Evolutionary conservation across 441 rosid species (phyloP), one percentile per base, ranked within the genome.

Genomic region (Gossypium armourianum): DNA sequence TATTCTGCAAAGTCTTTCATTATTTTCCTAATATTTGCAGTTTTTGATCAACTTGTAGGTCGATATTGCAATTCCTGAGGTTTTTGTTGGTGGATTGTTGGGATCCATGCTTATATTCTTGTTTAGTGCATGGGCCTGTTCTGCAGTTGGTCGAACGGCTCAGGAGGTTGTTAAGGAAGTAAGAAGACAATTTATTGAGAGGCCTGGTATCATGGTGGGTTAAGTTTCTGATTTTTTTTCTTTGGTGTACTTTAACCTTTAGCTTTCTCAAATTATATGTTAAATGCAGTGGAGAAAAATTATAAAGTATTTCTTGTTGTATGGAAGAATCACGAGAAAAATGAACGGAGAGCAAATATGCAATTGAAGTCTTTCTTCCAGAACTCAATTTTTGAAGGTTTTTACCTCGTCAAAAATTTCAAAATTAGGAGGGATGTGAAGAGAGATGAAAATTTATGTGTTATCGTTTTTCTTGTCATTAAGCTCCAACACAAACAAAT

Each of bases 91-190:
- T 75, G 99, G 99, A 61, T 80, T 94, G 79, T 76, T 94, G 81
- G 99, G 99, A 15, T 83, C 99, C 40, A 92, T 92, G 99, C 97
- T 94, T 76, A 94, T 94, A 70, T 94, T 79, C 86, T 83, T 94
- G 73, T 92, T 94, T 73, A 94, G 97, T 82, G 97, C 90, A 69
- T 94, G 96, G 96, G 97, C 97, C 62, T 94, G 99, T 73, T 81
- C 99, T 45, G 97, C 97, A 24, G 97, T 94, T 73, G 99, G 99
- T 71, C 86, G 90, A 82, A 94, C 97, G 79, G 99, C 99, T 52
- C 99, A 94, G 81, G 99, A 92, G 88, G 99, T 94, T 76, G 99
- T 92, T 63, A 88, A 91, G 64, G 99, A 94, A 92, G 97, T 94
- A 70, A 86, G 99, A 85, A 83, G 97, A 82, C 99, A 94, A 63